Evolutionary conservation across 2,329 filamentous ascomycete genomes (phyloP).

Genomic region (Myriosclerotinia curreyana): DNA sequence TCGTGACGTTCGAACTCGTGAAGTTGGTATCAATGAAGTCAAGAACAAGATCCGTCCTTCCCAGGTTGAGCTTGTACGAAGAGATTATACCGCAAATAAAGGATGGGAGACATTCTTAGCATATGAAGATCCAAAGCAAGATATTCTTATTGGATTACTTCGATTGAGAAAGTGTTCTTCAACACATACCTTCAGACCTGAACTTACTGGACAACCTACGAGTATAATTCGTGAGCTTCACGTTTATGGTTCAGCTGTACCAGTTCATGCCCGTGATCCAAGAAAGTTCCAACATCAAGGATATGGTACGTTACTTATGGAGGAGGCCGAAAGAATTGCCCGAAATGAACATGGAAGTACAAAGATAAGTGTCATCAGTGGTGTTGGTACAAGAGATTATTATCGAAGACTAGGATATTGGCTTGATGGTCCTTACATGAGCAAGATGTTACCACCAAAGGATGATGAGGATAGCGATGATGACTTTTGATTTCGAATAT

Average conservation of each 20-base stretch:
- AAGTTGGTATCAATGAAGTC: conserved; percentile 98
- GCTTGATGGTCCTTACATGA: conserved; percentile 66
- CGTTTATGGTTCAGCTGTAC: conserved; percentile 96
- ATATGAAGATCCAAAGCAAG: conserved; percentile 97
- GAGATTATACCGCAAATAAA: conserved; percentile 92
- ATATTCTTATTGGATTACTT: conserved; percentile 89
- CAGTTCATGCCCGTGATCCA: conserved; percentile 90
- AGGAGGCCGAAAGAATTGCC: conserved; percentile 94
- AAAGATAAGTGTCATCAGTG: conserved; percentile 98
- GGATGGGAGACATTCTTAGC: conserved; percentile 99
- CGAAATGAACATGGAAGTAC: conserved; percentile 88
- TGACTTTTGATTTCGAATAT: conserved; percentile 25
- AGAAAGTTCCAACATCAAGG: conserved; percentile 98
- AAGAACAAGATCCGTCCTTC: conserved; percentile 98
- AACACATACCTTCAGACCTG: conserved; percentile 87
- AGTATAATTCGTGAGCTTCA: conserved; percentile 93
- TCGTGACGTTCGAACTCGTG: conserved; percentile 90
- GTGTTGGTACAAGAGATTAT: conserved; percentile 92
- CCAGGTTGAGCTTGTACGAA: conserved; percentile 89
- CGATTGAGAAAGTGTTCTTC: conserved; percentile 85
- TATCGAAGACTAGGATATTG: conserved; percentile 91
- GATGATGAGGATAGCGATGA: conserved; percentile 38
- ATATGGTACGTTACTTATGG: conserved; percentile 94
- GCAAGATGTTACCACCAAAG: conserved; percentile 35
- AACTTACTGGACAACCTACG: conserved; percentile 80